These are phyloP conservation scores for Cadophora sp. DNA, from an alignment of 2,329 filamentous ascomycete genomes.

Conservation along the genomic window DNA sequence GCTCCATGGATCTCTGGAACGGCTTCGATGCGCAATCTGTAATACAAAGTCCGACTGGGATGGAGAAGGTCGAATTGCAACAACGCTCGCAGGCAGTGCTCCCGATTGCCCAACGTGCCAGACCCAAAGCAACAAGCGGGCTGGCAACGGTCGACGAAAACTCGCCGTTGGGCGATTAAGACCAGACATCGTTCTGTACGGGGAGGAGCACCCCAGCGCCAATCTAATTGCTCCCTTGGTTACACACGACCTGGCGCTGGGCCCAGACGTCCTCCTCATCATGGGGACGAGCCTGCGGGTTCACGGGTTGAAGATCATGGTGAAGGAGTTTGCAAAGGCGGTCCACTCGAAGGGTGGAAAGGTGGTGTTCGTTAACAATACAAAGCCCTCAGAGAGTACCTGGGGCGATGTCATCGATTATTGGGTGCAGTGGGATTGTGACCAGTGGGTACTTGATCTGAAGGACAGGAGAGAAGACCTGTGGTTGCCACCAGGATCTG, in stretches of 20 bases:
- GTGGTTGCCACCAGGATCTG: slow-evolving; percentile 41
- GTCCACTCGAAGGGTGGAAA: slow-evolving; percentile 70
- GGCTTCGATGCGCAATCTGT: slow-evolving; percentile 69
- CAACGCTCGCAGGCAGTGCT: slow-evolving; percentile 65
- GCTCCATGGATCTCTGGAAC: slow-evolving; percentile 72
- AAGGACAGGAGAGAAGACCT: slow-evolving; percentile 43
- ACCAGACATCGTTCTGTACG: slow-evolving; percentile 77
- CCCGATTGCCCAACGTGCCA: slow-evolving; percentile 72
- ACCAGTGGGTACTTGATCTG: slow-evolving; percentile 73
- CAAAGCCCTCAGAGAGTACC: slow-evolving; percentile 72
- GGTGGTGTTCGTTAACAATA: slow-evolving; percentile 76
- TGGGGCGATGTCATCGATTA: slow-evolving; percentile 79
- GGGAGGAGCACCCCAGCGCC: slow-evolving; percentile 73
- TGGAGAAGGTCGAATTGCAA: slow-evolving; percentile 52
- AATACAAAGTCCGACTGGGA: slow-evolving; percentile 66
- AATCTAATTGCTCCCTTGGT: slow-evolving; percentile 73
- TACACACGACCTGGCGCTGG: slow-evolving; percentile 68
- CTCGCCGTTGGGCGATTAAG: slow-evolving; percentile 71
- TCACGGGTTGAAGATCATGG: slow-evolving; percentile 73
- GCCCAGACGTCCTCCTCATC: slow-evolving; percentile 72
- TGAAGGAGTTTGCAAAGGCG: slow-evolving; percentile 74
- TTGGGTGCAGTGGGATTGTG: slow-evolving; percentile 78
- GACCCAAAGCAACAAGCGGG: slow-evolving; percentile 65
- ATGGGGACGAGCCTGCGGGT: slow-evolving; percentile 75
- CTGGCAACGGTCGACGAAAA: slow-evolving; percentile 70